These are phyloP conservation scores for Macrolepiota albuminosa DNA, from an alignment of 768 basidiomycete species.

Conservation along the genomic window DNA sequence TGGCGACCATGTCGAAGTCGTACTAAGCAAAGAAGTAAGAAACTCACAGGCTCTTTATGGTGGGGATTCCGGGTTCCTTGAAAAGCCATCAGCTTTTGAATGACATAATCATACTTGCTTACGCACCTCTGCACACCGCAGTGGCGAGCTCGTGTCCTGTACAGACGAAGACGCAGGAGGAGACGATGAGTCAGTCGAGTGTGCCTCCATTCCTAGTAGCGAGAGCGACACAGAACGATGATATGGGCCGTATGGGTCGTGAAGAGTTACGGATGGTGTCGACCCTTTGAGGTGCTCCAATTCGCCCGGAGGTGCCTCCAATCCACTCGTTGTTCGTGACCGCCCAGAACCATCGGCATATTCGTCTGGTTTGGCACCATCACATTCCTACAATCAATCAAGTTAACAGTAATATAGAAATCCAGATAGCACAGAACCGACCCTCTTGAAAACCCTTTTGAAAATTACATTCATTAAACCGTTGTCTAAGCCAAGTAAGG, in stretches of 20 bases:
- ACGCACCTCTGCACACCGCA: conserved; percentile 35
- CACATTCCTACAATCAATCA: conserved; percentile 47
- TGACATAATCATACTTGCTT: not conserved
- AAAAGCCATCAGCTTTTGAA: conserved; percentile 4
- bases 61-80: conserved; percentile 35
- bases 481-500: not conserved
- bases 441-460: conserved; percentile 45
- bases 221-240: conserved; percentile 26
- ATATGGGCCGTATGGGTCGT: conserved; percentile 42
- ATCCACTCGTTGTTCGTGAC: conserved; percentile 53
- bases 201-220: conserved; percentile 27
- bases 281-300: conserved; percentile 48
- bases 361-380: no score
- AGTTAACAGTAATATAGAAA: not conserved
- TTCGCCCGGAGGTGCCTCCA: conserved; percentile 52
- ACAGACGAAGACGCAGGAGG: conserved; percentile 39
- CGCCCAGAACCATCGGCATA: no score
- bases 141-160: conserved; percentile 29
- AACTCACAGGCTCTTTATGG: conserved; percentile 35
- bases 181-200: conserved; percentile 26
- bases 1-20: conserved; percentile 2
- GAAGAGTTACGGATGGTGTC: conserved; percentile 43
- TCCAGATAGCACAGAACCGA: conserved; percentile 20
- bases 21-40: not conserved
- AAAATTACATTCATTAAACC: not conserved